Percentiles rank a stretch among this genome's conserved stretches.
phyloP scores from a whole-genome alignment of 495 filamentous ascomycete genomes.

The Aeminium ludgeri region DNA sequence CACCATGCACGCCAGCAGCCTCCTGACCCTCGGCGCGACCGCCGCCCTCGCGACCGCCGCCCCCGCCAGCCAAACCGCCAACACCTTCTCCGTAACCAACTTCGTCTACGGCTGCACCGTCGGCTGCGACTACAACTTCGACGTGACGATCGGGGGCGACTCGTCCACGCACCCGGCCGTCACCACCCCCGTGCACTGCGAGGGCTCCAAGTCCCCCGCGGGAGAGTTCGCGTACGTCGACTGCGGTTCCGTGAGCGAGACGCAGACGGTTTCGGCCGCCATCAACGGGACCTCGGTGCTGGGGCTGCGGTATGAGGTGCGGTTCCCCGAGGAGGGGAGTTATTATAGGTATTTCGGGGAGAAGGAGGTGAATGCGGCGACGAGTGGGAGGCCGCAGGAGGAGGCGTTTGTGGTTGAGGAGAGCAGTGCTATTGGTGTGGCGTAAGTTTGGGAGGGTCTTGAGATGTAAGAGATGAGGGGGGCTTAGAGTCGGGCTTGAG shows the following conservation, averaged over 20 bases:
- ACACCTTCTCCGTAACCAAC: background rate
- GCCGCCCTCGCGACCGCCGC: background rate
- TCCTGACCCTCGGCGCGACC: background rate
- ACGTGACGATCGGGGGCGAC: background rate
- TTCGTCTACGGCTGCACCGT: background rate
- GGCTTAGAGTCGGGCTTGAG: too few species aligned
- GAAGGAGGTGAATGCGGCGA: background rate
- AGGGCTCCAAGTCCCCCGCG: background rate
- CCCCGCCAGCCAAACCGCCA: background rate
- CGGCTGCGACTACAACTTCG: background rate
- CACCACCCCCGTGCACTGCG: background rate
- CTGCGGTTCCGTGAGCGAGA: background rate
- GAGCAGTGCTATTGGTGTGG: background rate
- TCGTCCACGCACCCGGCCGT: background rate
- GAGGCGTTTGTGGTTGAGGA: background rate
- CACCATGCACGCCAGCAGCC: background rate
- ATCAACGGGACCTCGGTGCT: background rate
- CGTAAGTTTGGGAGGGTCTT: too few species aligned
- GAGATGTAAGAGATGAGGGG: too few species aligned
- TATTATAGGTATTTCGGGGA: background rate
- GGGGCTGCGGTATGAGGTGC: background rate
- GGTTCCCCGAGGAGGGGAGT: background rate
- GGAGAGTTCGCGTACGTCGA: background rate
- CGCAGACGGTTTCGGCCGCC: background rate
- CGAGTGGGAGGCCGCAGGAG: background rate